A percentile compares a stretch with the other conserved stretches of the same genome.
phyloP scores from a whole-genome alignment of 1,284 basidiomycete genomes.

The Apiotrichum mycotoxinovorans region DNA sequence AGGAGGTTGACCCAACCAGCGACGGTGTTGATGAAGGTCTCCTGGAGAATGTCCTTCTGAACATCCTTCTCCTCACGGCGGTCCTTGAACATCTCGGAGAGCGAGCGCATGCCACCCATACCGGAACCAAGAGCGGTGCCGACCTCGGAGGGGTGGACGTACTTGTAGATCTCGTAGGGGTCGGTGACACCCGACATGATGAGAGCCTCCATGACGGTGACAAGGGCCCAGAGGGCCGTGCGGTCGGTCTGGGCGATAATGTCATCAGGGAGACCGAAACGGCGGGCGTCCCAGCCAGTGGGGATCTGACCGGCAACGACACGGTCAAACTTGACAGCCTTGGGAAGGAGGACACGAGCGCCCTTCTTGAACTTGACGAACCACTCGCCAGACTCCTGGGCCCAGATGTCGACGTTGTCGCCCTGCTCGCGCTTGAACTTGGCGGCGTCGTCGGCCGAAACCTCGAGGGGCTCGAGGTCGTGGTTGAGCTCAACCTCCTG shows the following conservation, averaged over 20 bases:
- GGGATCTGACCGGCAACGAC: conserved; percentile 94
- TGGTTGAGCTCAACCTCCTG: conserved; percentile 96
- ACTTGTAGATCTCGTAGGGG: conserved; percentile 93
- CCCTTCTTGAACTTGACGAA: conserved; percentile 99
- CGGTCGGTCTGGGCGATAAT: conserved; percentile 88
- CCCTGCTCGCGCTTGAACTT: conserved; percentile 97
- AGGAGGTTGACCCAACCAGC: conserved; percentile 97
- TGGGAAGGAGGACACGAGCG: conserved; percentile 87
- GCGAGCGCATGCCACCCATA: conserved; percentile 89
- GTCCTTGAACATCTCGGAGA: conserved; percentile 97
- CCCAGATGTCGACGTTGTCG: conserved; percentile 94
- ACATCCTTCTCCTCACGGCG: conserved; percentile 95
- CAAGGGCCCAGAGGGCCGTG: conserved; percentile 93
- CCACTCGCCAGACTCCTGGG: conserved; percentile 83
- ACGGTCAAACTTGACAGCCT: conserved; percentile 91
- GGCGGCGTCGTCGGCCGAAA: conserved; percentile 81
- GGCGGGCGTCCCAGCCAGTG: conserved; percentile 92
- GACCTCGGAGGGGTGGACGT: conserved; percentile 94
- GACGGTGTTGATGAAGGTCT: conserved; percentile 98
- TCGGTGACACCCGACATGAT: conserved; percentile 97
- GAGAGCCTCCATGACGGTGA: conserved; percentile 89
- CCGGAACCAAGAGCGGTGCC: conserved; percentile 89
- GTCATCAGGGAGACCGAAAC: conserved; percentile 97
- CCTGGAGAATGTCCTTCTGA: conserved; percentile 96
- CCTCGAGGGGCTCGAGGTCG: conserved; percentile 93